Evolutionary conservation across 371 early-diverging fungal genomes (phyloP), one percentile per base, ranked within the genome.

Genomic region (Fennellomyces sp.): DNA sequence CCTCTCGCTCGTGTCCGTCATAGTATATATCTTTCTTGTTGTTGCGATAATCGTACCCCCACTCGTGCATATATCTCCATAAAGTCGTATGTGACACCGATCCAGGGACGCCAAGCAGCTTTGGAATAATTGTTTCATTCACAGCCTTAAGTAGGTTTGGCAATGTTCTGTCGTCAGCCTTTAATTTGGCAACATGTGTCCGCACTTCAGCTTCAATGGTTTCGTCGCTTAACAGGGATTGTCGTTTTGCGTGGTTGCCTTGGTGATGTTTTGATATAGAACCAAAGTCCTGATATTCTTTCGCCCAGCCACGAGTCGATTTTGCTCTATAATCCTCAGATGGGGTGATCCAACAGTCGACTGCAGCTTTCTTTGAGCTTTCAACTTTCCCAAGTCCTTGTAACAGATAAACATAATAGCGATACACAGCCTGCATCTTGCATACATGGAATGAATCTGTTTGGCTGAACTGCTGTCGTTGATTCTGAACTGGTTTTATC

Each of bases 41-140:
- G 6, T 11, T 15, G 11, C 61, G 38, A 45, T 60, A 53, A 13
- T 3, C 41, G 31, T 60, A 60, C 13, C 61, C 61, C 61, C 61
- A 60, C 26, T 61, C 45, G 6, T 30, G 47, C n/a, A 61, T 15
- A 48, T 48, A 61, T 6, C 17, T 35, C 17, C 52, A 10, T 5
- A 52, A 12, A 12, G 19, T 27, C 10, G 13, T 25, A 12, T 10
- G 17, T 13, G 17, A 28, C 12, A 52, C 19, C 7, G 19, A 11
- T 7, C 49, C 49, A 5, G 25, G 25, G 29, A 49, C 49, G 10
- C 49, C 49, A 7, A 49, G 25, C 11, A 45, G n/a, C n/a, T n/a
- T n/a, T n/a, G n/a, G n/a, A n/a, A n/a, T n/a, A n/a, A n/a, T n/a
- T n/a, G n/a, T n/a, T 36, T 36, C 36, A 36, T 36, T 36, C 36